Evolutionary conservation across 208 protist species (phyloP).

Genomic region (Naegleria fowleri): DNA sequence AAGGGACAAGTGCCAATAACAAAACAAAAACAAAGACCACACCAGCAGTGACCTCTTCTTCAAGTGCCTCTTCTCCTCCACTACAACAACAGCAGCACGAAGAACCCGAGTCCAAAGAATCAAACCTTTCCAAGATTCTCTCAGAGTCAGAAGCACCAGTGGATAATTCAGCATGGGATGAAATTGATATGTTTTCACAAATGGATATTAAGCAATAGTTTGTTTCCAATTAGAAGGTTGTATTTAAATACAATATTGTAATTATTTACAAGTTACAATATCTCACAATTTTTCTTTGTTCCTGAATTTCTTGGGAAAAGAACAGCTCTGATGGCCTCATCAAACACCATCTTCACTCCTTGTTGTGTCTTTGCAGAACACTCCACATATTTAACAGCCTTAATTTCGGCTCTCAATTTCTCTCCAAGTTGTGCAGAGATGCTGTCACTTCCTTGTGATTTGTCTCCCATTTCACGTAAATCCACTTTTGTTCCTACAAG

Average conservation of each 20-base stretch:
- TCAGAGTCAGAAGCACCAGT: not conserved
- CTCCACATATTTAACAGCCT: conserved; percentile 72
- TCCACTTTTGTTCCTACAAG: conserved; percentile 3
- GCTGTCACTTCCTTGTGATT: conserved; percentile 33
- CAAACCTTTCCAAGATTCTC: not conserved
- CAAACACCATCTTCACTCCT: conserved; percentile 15
- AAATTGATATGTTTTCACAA: not conserved
- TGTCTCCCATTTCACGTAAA: conserved; percentile 4
- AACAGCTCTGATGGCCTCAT: conserved; percentile 18
- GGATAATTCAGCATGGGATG: not conserved
- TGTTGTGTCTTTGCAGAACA: conserved; percentile 4
- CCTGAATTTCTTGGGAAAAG: not conserved
- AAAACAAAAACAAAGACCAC: not conserved
- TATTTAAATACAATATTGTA: not conserved
- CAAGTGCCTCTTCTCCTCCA: not conserved
- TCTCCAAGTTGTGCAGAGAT: conserved; percentile 52
- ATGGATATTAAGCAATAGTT: not conserved
- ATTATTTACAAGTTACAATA: not conserved
- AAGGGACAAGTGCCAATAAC: not conserved
- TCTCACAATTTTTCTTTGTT: not conserved
- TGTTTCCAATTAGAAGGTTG: not conserved
- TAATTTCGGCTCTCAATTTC: conserved; percentile 59
- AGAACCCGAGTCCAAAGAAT: not conserved
- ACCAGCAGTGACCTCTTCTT: not conserved
- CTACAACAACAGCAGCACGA: not conserved